Evolutionary conservation across 73 alveolate genomes (phyloP), one percentile per base, ranked within the genome.

Genomic region (Paramecium octaurelia): DNA sequence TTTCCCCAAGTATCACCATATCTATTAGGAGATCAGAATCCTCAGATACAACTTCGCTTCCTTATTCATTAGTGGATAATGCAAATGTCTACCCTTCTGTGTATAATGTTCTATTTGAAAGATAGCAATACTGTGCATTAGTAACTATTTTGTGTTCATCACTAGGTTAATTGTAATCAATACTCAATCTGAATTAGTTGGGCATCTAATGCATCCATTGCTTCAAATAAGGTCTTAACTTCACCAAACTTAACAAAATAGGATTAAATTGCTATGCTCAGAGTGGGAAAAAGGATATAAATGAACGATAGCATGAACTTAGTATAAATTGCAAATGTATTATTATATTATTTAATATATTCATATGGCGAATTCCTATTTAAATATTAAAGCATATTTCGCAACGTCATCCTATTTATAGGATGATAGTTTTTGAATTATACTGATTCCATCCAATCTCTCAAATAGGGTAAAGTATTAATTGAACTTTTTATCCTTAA

Each of bases 391-490:
- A 64, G 84, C 84, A 64, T 64, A 64, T 64, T 64, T 34, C 84
- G 84, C 84, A 27, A 64, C 84, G 23, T 64, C 84, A 24, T 64
- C 84, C 46, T 34, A 34, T 64, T 34, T 64, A 34, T 34, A 64
- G 42, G 84, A 64, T 64, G n/a, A 64, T 64, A 64, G 84, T 64
- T 64, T 64, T 64, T 64, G 84, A 64, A 64, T 64, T 23, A 34
- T 34, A 31, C 48, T 14, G 14, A 27, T 18, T 64, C 84, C 84
- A 31, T 34, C 84, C 48, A 64, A 31, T 64, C 10, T 6, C 42
- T 27, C 8, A 34, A 64, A 64, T 34, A 31, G 12, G 31, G 46
- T 64, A 64, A 64, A 64, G 12, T 11, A 64, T 34, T 64, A 64
- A 64, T 64, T 64, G 14, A 21, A 31, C 9, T 64, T 34, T 4